Percentiles rank a stretch among this genome's conserved stretches.
These are phyloP conservation scores for Nicotiana sylvestris DNA, from an alignment of 257 asterid genomes.

Conservation along the genomic window DNA sequence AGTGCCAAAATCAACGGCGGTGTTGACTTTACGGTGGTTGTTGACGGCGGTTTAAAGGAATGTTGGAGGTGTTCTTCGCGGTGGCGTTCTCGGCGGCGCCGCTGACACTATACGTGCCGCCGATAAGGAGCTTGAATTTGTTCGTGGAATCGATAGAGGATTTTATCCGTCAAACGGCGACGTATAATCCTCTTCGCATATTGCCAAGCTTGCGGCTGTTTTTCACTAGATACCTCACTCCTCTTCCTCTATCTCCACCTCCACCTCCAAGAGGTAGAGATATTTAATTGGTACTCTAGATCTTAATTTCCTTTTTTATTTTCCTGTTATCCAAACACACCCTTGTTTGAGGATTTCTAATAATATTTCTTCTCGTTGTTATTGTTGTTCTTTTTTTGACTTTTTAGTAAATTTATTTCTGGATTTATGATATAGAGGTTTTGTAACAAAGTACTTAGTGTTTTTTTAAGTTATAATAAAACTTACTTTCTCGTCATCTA, in stretches of 20 bases:
- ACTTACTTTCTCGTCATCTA: not conserved
- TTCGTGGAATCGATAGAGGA: slow-evolving; percentile 31
- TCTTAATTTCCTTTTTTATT: no score
- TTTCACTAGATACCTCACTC: not conserved
- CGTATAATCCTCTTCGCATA: slow-evolving; percentile 4
- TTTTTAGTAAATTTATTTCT: not conserved
- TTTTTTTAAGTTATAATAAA: no score
- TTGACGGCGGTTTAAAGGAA: not conserved
- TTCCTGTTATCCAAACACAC: not conserved
- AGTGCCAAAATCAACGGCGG: no score
- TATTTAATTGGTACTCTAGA: not conserved
- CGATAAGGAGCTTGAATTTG: slow-evolving; percentile 29
- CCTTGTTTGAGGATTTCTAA: no score
- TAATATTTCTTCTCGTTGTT: no score
- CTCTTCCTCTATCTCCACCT: not conserved
- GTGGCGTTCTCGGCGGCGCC: slow-evolving; percentile 39
- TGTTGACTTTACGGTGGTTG: no score
- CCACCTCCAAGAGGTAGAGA: not conserved
- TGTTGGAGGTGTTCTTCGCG: slow-evolving; percentile 33
- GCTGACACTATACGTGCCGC: slow-evolving; percentile 32
- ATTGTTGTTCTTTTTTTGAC: no score
- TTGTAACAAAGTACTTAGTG: no score
- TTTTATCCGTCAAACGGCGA: slow-evolving; percentile 20
- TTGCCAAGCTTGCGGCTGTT: slow-evolving; percentile 24
- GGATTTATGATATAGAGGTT: not conserved